phyloP scores from a whole-genome alignment of 495 filamentous ascomycete genomes.

The Xylaria palmicola region DNA sequence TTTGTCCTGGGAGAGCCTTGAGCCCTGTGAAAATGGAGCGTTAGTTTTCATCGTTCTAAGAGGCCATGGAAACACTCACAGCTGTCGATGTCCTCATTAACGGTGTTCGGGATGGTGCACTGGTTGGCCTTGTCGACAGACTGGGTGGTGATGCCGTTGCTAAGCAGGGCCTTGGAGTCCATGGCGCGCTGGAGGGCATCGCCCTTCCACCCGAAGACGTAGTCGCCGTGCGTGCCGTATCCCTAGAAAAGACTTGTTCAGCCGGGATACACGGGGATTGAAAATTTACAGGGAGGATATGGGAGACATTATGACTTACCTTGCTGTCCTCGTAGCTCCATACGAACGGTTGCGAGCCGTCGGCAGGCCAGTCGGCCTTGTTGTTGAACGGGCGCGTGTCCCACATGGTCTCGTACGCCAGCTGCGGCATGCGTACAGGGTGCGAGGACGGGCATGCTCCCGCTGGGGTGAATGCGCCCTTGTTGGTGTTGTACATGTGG shows the following conservation, averaged over 20 bases:
- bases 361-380: conserved; percentile 38
- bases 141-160: conserved; percentile 37
- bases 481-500: conserved; percentile 34
- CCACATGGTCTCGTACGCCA: conserved; percentile 48
- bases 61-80: conserved; percentile 26
- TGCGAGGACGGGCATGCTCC: conserved; percentile 41
- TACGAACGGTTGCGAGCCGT: conserved; percentile 37
- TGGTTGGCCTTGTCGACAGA: conserved; percentile 35
- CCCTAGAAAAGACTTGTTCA: conserved; percentile 18
- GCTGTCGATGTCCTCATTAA: conserved; percentile 39
- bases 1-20: conserved; percentile 5
- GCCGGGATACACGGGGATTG: conserved; percentile 11
- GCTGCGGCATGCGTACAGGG: conserved; percentile 38
- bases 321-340: conserved; percentile 32
- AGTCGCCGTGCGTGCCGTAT: conserved; percentile 44
- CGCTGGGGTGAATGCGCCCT: conserved; percentile 30
- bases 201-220: conserved; percentile 46
- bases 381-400: conserved; percentile 41
- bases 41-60: conserved; percentile 8
- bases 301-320: conserved; percentile 9
- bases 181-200: conserved; percentile 42
- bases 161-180: conserved; percentile 34
- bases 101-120: conserved; percentile 38
- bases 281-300: background rate
- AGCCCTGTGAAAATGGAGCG: conserved; percentile 8